These are phyloP conservation scores for Tillandsia leiboldiana DNA, from an alignment of 176 grass and related monocot species.

Conservation along the genomic window DNA sequence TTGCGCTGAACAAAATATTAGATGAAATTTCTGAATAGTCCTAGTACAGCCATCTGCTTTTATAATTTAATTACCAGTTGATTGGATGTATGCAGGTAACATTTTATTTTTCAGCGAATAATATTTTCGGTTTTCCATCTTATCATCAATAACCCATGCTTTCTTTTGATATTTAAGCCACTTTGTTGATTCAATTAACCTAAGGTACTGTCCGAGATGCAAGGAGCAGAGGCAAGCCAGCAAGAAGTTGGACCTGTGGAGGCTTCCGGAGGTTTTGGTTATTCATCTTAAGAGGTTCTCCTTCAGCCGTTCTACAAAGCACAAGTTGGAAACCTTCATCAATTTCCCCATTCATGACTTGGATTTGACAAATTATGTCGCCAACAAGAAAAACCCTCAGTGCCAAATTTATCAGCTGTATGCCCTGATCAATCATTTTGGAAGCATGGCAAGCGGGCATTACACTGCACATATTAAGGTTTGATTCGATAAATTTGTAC, in stretches of 20 bases:
- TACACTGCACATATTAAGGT: conserved; percentile 98
- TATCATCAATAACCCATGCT: conserved; percentile 1
- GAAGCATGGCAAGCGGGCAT: conserved; percentile 96
- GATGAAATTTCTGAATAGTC: neutral
- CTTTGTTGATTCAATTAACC: conserved; percentile 25
- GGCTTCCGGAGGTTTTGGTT: conserved; percentile 91
- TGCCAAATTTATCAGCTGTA: conserved; percentile 73
- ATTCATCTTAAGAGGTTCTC: conserved; percentile 99
- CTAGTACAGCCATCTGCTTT: neutral
- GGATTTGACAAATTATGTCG: conserved; percentile 97
- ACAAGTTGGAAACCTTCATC: conserved; percentile 89
- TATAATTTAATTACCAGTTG: too few species aligned
- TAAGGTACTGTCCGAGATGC: conserved; percentile 93
- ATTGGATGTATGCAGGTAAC: neutral
- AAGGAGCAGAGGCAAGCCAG: conserved; percentile 97
- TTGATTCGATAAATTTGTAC: conserved; percentile 8
- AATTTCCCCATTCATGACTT: conserved; percentile 92
- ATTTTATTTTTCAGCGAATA: neutral
- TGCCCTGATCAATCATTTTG: conserved; percentile 94
- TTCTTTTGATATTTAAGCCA: conserved; percentile 8
- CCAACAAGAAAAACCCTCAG: conserved; percentile 63
- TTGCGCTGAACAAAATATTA: neutral
- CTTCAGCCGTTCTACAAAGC: conserved; percentile 86
- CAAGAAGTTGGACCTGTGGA: conserved; percentile 99
- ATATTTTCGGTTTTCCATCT: neutral